Conservation (phyloP, 192 early-diverging fungal species). For the Mortierella antarctica region DNA sequence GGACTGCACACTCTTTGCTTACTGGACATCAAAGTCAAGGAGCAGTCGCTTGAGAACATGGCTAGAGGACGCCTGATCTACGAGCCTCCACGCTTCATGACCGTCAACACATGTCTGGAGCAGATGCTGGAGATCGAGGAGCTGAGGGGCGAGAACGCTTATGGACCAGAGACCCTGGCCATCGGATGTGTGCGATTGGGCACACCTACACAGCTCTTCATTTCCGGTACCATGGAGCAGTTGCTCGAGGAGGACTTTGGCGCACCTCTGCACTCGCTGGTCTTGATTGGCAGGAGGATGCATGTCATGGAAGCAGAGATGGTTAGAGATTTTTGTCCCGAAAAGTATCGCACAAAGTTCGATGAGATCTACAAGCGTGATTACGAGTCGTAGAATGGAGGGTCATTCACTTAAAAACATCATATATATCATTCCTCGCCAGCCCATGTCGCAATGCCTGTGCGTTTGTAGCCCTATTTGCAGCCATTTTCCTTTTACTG, state of each 20-base stretch:
- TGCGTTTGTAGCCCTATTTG: no score
- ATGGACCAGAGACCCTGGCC: conserved; percentile 81
- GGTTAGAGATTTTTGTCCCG: conserved; percentile 77
- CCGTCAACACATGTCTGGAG: conserved; percentile 90
- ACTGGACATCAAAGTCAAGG: conserved; percentile 98
- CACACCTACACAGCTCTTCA: conserved; percentile 77
- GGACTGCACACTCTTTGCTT: conserved; percentile 96
- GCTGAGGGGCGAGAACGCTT: conserved; percentile 77
- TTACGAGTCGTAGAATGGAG: conserved; percentile 58
- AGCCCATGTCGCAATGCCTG: not conserved
- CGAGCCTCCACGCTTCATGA: conserved; percentile 99
- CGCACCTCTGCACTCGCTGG: conserved; percentile 91
- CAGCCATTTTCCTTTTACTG: no score
- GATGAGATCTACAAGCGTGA: conserved; percentile 74
- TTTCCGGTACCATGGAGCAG: conserved; percentile 90
- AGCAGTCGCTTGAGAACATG: conserved; percentile 96
- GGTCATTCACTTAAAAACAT: not conserved
- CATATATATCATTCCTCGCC: not conserved
- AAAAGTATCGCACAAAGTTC: conserved; percentile 69
- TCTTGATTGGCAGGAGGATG: conserved; percentile 89
- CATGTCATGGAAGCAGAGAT: conserved; percentile 94
- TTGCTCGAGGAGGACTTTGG: conserved; percentile 91
- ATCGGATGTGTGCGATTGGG: conserved; percentile 95
- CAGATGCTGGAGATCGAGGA: conserved; percentile 96
- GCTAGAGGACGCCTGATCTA: conserved; percentile 92